phyloP scores from a whole-genome alignment of 2,329 filamentous ascomycete genomes.

The Diaporthe capsici region DNA sequence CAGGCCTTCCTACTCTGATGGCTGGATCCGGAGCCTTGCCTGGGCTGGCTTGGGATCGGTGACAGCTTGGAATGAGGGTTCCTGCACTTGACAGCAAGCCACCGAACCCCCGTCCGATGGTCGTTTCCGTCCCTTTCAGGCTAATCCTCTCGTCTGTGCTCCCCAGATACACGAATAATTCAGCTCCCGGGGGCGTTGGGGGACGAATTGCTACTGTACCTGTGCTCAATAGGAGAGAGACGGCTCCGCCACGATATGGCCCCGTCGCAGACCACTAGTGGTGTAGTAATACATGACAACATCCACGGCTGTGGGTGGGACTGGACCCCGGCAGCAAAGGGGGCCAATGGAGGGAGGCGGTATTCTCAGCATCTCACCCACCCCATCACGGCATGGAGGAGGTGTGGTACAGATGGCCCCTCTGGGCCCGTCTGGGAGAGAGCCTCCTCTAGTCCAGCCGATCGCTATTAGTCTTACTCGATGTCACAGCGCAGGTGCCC shows the following conservation, averaged over 20 bases:
- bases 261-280: conserved; percentile 7
- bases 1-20: neutral
- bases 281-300: neutral
- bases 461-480: conserved; percentile 1
- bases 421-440: too few relatives aligned
- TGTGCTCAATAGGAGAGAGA: conserved; percentile 15
- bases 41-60: neutral
- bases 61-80: neutral
- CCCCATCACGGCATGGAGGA: neutral
- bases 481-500: conserved; percentile 31
- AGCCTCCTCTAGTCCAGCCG: neutral
- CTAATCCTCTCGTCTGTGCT: conserved; percentile 7
- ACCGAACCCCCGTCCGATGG: neutral
- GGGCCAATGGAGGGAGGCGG: conserved; percentile 7
- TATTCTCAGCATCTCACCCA: conserved; percentile 29
- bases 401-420: neutral
- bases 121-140: neutral
- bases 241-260: conserved; percentile 12
- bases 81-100: conserved; percentile 25
- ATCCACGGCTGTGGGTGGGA: conserved; percentile 16
- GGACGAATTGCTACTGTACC: conserved; percentile 1
- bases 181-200: neutral
- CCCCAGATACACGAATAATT: conserved; percentile 19
- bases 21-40: neutral
- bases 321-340: neutral